A percentile compares a stretch with the other conserved stretches of the same genome.
Evolutionary conservation across 106 monocot species (phyloP).

Genomic region (Dioscorea alata): DNA sequence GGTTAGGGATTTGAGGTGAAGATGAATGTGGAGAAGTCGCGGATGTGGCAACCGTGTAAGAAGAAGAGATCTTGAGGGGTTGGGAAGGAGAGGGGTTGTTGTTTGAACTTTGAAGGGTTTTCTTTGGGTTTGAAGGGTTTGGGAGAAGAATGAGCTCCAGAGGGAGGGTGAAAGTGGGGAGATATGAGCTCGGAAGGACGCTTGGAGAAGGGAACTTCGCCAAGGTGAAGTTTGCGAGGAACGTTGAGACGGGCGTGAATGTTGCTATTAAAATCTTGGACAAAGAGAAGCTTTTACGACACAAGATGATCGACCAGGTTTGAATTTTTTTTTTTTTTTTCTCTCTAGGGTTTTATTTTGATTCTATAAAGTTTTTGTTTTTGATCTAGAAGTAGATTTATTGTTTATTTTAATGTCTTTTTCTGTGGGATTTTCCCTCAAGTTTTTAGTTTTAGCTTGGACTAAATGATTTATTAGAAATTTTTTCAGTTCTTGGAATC

Average conservation of each 20-base stretch:
- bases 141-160: constrained; percentile 13
- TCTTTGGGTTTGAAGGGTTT: not conserved
- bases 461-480: too few relatives aligned
- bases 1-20: too few relatives aligned
- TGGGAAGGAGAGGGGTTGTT: not conserved
- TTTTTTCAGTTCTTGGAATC: too few relatives aligned
- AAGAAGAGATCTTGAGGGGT: constrained; percentile 61
- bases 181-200: constrained; percentile 86
- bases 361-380: too few relatives aligned
- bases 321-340: too few relatives aligned
- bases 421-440: too few relatives aligned
- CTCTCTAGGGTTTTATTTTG: too few relatives aligned
- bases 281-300: constrained; percentile 73
- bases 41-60: constrained; percentile 75
- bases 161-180: constrained; percentile 56
- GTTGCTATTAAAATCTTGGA: constrained; percentile 93
- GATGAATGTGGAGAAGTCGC: constrained; percentile 55
- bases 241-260: constrained; percentile 59
- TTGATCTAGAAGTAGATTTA: too few relatives aligned
- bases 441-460: too few relatives aligned
- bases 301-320: constrained; percentile 88
- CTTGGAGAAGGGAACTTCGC: constrained; percentile 87
- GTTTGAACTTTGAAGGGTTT: too few relatives aligned
- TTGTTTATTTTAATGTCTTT: too few relatives aligned
- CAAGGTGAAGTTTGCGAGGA: constrained; percentile 90